These are phyloP conservation scores for Cyphellophora attinorum DNA, from an alignment of 2,329 filamentous ascomycete species.

Conservation along the genomic window DNA sequence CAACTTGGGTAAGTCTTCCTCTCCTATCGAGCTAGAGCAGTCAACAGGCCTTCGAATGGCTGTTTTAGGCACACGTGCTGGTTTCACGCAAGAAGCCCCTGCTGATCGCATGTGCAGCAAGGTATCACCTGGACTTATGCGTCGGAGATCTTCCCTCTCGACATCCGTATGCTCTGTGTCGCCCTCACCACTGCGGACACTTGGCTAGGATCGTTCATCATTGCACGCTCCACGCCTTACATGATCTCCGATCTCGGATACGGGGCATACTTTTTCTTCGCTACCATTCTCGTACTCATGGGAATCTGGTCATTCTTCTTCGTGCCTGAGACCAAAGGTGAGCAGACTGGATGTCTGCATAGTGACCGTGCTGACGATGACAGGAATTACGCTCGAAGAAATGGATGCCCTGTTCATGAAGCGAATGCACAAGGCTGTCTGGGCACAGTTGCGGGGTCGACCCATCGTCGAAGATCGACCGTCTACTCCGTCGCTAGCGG, in stretches of 20 bases:
- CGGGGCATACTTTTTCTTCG: slow-evolving; percentile 58
- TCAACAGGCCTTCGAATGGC: too few species aligned
- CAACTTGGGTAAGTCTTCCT: slow-evolving; percentile 55
- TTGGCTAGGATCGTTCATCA: slow-evolving; percentile 65
- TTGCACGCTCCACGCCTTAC: slow-evolving; percentile 36
- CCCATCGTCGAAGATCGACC: background rate
- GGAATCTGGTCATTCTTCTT: slow-evolving; percentile 40
- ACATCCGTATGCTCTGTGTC: slow-evolving; percentile 58
- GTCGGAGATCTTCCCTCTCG: slow-evolving; percentile 59
- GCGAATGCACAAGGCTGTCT: background rate
- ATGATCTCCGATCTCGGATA: slow-evolving; percentile 53
- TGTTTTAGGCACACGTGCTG: slow-evolving; percentile 60
- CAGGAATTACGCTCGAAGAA: slow-evolving; percentile 20
- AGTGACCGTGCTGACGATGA: background rate
- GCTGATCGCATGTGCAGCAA: slow-evolving; percentile 62
- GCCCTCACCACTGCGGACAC: slow-evolving; percentile 58
- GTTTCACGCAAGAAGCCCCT: too few species aligned
- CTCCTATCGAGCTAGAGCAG: too few species aligned
- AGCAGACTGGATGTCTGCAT: too few species aligned
- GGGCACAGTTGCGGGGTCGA: background rate
- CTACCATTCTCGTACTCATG: slow-evolving; percentile 59
- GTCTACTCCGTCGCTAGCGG: background rate
- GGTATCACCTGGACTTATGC: slow-evolving; percentile 63
- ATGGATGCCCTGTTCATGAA: slow-evolving; percentile 5
- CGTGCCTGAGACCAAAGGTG: slow-evolving; percentile 61